phyloP scores from a whole-genome alignment of 2,329 filamentous ascomycete species.

The Alternaria triticina region DNA sequence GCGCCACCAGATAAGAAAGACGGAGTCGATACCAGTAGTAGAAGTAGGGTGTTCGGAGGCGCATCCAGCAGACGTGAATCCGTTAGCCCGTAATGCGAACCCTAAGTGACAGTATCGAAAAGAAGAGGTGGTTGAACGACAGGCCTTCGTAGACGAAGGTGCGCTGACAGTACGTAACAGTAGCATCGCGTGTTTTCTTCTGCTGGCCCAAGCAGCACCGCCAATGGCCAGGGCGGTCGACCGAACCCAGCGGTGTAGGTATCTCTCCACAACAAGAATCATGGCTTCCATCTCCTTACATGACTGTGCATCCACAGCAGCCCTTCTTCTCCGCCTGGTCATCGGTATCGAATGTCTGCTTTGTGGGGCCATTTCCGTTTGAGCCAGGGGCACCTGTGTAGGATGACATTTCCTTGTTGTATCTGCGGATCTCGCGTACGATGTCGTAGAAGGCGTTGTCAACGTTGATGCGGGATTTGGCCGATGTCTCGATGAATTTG shows the following conservation, averaged over 20 bases:
- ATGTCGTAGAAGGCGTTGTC: slow-evolving; percentile 99
- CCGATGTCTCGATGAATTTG: slow-evolving; percentile 99
- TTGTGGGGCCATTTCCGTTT: slow-evolving; percentile 51
- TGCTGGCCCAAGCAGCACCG: slow-evolving; percentile 26
- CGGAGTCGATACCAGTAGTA: slow-evolving; percentile 21
- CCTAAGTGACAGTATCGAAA: slow-evolving; percentile 35
- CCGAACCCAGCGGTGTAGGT: slow-evolving; percentile 25
- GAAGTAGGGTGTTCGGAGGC: slow-evolving; percentile 25
- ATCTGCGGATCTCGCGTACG: slow-evolving; percentile 95
- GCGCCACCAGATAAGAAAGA: slow-evolving; percentile 17
- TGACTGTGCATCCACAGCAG: slow-evolving; percentile 88
- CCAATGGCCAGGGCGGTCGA: slow-evolving; percentile 32
- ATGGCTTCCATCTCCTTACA: slow-evolving; percentile 61
- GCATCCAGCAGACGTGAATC: slow-evolving; percentile 36
- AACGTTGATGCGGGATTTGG: slow-evolving; percentile 97
- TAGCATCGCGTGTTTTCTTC: slow-evolving; percentile 41
- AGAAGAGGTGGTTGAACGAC: slow-evolving; percentile 15
- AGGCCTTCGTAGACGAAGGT: slow-evolving; percentile 19
- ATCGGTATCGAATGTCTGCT: slow-evolving; percentile 80
- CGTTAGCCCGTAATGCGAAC: slow-evolving; percentile 33
- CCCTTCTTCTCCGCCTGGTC: slow-evolving; percentile 70
- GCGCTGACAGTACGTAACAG: slow-evolving; percentile 44
- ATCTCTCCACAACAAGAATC: slow-evolving; percentile 23
- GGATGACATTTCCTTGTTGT: slow-evolving; percentile 97
- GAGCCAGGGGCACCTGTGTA: slow-evolving; percentile 71